These are phyloP conservation scores for Exobasidium cylindrosporum DNA, from an alignment of 1,284 basidiomycete genomes.

Conservation along the genomic window DNA sequence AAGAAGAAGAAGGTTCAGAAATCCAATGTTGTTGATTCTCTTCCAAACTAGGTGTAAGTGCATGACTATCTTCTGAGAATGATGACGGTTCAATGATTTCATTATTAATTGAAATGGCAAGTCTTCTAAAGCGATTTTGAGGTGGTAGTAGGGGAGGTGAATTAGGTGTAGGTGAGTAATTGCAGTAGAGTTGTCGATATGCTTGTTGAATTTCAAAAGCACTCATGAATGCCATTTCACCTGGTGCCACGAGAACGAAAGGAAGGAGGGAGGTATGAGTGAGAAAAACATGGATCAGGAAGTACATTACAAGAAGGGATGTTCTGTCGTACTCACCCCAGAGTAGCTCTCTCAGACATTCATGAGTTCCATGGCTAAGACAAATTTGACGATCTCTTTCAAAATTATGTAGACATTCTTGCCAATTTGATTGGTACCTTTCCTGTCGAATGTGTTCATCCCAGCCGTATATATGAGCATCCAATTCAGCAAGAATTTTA, in stretches of 20 bases:
- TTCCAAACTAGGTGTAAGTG: neutral
- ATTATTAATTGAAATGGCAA: neutral
- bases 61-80: neutral
- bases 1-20: neutral
- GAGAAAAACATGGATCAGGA: no score
- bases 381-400: neutral
- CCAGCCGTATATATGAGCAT: neutral
- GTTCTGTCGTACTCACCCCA: neutral
- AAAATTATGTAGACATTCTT: neutral
- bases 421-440: neutral
- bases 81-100: neutral
- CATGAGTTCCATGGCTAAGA: neutral
- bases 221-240: neutral
- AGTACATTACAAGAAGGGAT: no score
- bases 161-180: neutral
- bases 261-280: no score
- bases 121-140: neutral
- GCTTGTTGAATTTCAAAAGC: neutral
- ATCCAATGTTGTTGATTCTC: neutral
- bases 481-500: neutral
- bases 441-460: neutral
- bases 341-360: neutral
- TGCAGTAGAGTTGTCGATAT: neutral
- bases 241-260: no score
- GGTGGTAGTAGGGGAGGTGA: neutral